Percentiles rank a stretch among this genome's conserved stretches.
phyloP scores from a whole-genome alignment of 768 basidiomycete genomes.

The Guyanaporus albipodus region DNA sequence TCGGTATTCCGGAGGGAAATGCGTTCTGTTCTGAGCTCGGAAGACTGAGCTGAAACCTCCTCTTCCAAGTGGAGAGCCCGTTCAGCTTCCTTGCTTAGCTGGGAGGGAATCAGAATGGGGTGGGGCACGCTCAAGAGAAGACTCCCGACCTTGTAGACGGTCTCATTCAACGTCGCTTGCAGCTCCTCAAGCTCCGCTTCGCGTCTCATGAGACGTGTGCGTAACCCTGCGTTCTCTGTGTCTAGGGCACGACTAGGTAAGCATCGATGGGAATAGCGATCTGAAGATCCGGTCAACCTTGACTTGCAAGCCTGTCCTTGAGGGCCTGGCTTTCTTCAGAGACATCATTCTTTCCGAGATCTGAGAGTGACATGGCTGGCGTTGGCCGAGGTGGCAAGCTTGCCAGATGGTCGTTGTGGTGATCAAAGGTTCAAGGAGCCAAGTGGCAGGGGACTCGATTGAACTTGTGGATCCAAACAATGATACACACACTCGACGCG shows the following conservation, averaged over 20 bases:
- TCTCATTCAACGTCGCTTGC: constrained; percentile 32
- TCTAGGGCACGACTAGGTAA: constrained; percentile 24
- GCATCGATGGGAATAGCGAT: neutral
- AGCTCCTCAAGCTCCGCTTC: constrained; percentile 36
- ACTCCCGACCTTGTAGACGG: constrained; percentile 33
- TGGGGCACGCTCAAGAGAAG: neutral
- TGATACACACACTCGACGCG: constrained; percentile 26
- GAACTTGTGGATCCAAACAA: constrained; percentile 25
- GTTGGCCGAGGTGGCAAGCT: constrained; percentile 15
- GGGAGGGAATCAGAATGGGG: constrained; percentile 7
- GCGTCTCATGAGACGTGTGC: constrained; percentile 33
- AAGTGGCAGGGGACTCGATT: neutral
- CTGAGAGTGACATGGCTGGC: constrained; percentile 35
- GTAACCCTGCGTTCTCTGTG: constrained; percentile 34
- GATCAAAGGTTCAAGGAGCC: neutral
- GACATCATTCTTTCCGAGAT: constrained; percentile 38
- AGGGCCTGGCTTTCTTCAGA: constrained; percentile 36
- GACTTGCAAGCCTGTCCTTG: constrained; percentile 35
- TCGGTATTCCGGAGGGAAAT: constrained; percentile 50
- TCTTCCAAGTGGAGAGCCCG: constrained; percentile 54
- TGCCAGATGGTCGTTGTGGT: constrained; percentile 10
- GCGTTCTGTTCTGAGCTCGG: constrained; percentile 55
- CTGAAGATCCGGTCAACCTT: constrained; percentile 27
- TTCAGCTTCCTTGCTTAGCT: constrained; percentile 57
- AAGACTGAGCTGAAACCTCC: constrained; percentile 44